These are phyloP conservation scores for Pleurotus citrinopileatus DNA, from an alignment of 768 basidiomycete species.

Conservation along the genomic window DNA sequence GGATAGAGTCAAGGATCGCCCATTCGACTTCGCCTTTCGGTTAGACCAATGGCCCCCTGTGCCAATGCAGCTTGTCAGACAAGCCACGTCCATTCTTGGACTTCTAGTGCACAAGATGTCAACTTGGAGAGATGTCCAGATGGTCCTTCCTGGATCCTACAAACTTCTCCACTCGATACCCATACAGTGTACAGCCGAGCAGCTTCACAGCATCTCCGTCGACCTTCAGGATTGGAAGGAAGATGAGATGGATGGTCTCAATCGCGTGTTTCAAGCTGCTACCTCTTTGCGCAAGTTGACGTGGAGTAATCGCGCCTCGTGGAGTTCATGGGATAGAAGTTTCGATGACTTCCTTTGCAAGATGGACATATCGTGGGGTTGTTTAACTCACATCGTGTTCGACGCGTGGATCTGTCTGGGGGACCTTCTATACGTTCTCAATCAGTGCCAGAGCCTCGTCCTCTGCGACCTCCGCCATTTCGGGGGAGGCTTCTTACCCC, in stretches of 20 bases:
- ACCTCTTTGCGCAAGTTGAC: conserved; percentile 16
- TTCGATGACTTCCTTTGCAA: conserved; percentile 14
- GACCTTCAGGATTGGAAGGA: conserved; percentile 19
- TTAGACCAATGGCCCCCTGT: conserved; percentile 8
- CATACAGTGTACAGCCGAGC: conserved; percentile 6
- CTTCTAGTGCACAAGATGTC: conserved; percentile 11
- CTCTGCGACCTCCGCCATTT: conserved; percentile 19
- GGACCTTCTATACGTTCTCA: conserved; percentile 18
- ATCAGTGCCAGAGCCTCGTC: conserved; percentile 17
- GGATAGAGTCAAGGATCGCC: not conserved
- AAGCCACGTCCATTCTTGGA: conserved; percentile 3
- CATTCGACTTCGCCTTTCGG: conserved; percentile 8
- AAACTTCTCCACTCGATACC: conserved; percentile 12
- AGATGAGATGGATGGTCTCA: conserved; percentile 15
- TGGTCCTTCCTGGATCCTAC: conserved; percentile 20
- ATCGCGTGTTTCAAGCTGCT: conserved; percentile 14
- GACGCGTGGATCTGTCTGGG: conserved; percentile 19
- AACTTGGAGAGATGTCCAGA: conserved; percentile 18
- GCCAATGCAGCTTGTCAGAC: not conserved
- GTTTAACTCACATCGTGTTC: conserved; percentile 19
- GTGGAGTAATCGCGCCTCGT: conserved; percentile 19
- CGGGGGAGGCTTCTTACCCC: conserved; percentile 10
- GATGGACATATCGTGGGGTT: conserved; percentile 17
- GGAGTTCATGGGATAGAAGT: conserved; percentile 18
- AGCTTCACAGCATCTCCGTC: conserved; percentile 16